Evolutionary conservation across 1,139 yeast species (phyloP).

Genomic region (Schwanniomyces etchellsii): DNA sequence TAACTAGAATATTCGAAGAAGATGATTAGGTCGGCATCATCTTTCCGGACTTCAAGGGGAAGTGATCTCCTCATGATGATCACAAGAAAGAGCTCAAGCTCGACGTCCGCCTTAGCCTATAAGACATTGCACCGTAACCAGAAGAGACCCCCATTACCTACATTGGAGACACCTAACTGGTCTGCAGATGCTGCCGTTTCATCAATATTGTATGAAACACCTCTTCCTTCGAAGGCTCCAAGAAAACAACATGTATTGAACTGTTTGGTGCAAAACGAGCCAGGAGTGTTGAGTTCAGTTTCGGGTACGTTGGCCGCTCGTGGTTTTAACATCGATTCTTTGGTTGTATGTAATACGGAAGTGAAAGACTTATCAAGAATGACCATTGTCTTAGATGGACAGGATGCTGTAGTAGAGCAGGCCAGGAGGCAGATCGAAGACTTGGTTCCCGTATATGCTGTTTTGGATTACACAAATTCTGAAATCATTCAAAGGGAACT

Average conservation of each 20-base stretch:
- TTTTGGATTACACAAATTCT: constrained; percentile 85
- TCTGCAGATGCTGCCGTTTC: constrained; percentile 94
- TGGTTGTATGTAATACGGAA: constrained; percentile 95
- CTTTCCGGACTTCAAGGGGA: not conserved
- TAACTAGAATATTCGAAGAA: no score
- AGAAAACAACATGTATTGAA: constrained; percentile 83
- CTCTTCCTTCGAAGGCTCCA: constrained; percentile 64
- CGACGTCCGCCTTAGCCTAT: constrained; percentile 94
- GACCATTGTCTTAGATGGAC: constrained; percentile 94
- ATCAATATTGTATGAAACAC: constrained; percentile 91
- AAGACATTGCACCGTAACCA: constrained; percentile 84
- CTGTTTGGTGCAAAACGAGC: constrained; percentile 97
- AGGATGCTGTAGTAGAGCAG: constrained; percentile 94
- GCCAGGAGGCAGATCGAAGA: constrained; percentile 99
- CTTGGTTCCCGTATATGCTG: constrained; percentile 97
- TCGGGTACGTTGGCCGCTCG: constrained; percentile 97
- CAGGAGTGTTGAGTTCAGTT: constrained; percentile 91
- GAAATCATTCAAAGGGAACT: constrained; percentile 89
- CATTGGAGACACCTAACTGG: constrained; percentile 94
- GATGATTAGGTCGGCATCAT: no score
- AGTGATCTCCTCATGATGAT: not conserved
- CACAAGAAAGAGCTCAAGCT: constrained; percentile 25
- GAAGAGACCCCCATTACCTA: constrained; percentile 87
- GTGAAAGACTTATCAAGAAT: constrained; percentile 92
- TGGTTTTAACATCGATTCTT: constrained; percentile 95